These are phyloP conservation scores for Rhizophora apiculata DNA, from an alignment of 345 rosid species.

Conservation along the genomic window DNA sequence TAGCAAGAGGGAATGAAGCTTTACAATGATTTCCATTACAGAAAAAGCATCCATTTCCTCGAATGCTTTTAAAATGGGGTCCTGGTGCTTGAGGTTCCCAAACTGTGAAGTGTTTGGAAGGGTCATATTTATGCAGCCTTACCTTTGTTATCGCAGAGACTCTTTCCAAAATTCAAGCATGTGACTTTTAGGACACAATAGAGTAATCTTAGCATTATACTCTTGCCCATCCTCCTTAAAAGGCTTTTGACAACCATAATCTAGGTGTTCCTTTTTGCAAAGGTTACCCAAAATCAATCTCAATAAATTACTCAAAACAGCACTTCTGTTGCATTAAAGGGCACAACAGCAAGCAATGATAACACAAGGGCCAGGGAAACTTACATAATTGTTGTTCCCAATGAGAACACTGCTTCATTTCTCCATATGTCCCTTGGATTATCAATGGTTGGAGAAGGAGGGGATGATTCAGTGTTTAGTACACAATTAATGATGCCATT, in stretches of 20 bases:
- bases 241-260: neutral
- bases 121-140: too few species aligned
- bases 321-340: neutral
- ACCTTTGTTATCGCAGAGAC: too few species aligned
- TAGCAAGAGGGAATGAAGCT: too few species aligned
- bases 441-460: conserved; percentile 6
- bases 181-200: too few species aligned
- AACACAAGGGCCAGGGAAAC: neutral
- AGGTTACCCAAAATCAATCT: neutral
- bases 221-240: neutral
- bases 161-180: too few species aligned
- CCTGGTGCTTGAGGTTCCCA: too few species aligned
- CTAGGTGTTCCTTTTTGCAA: neutral
- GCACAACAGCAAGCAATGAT: neutral
- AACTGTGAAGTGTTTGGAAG: too few species aligned
- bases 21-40: too few species aligned
- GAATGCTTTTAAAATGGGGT: too few species aligned
- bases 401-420: neutral
- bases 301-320: neutral
- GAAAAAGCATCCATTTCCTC: too few species aligned
- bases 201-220: neutral
- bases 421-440: neutral
- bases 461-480: conserved; percentile 11
- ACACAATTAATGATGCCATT: conserved; percentile 5
- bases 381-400: neutral